phyloP scores from a whole-genome alignment of 306 rosid species.

The Lathyrus tuberosus region DNA sequence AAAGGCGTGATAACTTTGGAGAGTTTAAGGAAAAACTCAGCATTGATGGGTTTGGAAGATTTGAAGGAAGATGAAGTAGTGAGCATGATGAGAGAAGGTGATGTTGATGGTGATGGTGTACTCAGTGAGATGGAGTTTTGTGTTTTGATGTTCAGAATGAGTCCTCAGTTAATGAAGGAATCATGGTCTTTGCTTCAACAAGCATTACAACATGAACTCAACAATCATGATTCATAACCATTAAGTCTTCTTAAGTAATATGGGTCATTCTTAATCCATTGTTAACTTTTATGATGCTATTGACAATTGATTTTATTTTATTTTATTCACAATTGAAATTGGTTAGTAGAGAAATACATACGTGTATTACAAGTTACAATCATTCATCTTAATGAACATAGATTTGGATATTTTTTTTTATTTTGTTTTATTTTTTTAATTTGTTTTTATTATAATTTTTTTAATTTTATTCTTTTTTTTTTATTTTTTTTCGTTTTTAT shows the following conservation, averaged over 20 bases:
- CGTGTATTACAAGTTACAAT: constrained; percentile 1
- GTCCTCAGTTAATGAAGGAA: constrained; percentile 68
- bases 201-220: constrained; percentile 47
- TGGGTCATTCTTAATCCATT: background rate
- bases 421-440: too few species aligned
- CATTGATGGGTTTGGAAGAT: constrained; percentile 61
- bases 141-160: constrained; percentile 84
- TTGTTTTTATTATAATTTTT: too few species aligned
- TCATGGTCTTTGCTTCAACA: constrained; percentile 62
- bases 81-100: constrained; percentile 74
- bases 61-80: constrained; percentile 68
- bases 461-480: too few species aligned
- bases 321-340: background rate
- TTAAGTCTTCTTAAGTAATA: constrained; percentile 4
- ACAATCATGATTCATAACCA: background rate
- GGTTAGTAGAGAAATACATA: constrained; percentile 5
- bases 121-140: constrained; percentile 81
- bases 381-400: background rate
- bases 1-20: constrained; percentile 38
- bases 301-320: background rate
- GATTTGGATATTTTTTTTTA: background rate
- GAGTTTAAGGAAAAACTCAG: constrained; percentile 42
- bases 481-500: too few species aligned
- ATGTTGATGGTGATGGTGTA: constrained; percentile 70
- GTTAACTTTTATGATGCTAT: background rate